Percentiles rank a stretch among this genome's conserved stretches.
Evolutionary conservation across 2,329 filamentous ascomycete species (phyloP).

Genomic region (Aspergillus fructus): DNA sequence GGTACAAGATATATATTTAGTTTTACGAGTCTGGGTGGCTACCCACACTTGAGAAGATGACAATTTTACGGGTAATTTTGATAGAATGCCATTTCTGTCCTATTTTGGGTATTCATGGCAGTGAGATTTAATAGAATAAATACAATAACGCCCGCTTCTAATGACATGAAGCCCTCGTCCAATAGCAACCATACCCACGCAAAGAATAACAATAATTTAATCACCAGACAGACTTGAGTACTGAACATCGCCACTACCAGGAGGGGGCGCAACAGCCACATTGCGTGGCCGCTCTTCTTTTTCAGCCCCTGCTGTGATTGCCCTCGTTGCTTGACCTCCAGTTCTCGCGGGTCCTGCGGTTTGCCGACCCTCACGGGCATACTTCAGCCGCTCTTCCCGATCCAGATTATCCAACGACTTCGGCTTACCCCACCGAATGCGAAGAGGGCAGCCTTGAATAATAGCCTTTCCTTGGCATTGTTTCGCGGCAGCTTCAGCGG

Average conservation of each 20-base stretch:
- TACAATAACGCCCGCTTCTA: conserved; percentile 36
- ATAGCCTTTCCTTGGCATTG: conserved; percentile 85
- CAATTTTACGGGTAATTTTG: background rate
- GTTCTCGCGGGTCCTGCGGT: conserved; percentile 53
- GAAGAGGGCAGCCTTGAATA: conserved; percentile 84
- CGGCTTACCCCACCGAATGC: conserved; percentile 89
- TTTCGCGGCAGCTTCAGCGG: conserved; percentile 80
- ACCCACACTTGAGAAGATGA: too few species aligned
- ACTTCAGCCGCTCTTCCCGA: conserved; percentile 75
- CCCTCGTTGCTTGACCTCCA: conserved; percentile 32
- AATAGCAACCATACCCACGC: conserved; percentile 17
- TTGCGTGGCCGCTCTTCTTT: conserved; percentile 35
- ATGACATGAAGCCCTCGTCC: conserved; percentile 26
- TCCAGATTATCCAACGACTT: conserved; percentile 91
- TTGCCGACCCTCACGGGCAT: conserved; percentile 73
- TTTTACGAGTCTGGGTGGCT: too few species aligned
- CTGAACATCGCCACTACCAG: conserved; percentile 72
- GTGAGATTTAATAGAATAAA: conserved; percentile 26
- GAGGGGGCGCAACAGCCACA: conserved; percentile 69
- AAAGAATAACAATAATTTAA: conserved; percentile 40
- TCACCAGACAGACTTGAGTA: conserved; percentile 86
- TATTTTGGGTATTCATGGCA: conserved; percentile 20
- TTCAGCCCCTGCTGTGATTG: conserved; percentile 38
- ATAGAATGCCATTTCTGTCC: background rate
- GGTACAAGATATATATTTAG: background rate